A percentile compares a stretch with the other conserved stretches of the same genome.
Evolutionary conservation across 1,139 yeast species (phyloP).

Genomic region (Magnusiomyces magnusii): DNA sequence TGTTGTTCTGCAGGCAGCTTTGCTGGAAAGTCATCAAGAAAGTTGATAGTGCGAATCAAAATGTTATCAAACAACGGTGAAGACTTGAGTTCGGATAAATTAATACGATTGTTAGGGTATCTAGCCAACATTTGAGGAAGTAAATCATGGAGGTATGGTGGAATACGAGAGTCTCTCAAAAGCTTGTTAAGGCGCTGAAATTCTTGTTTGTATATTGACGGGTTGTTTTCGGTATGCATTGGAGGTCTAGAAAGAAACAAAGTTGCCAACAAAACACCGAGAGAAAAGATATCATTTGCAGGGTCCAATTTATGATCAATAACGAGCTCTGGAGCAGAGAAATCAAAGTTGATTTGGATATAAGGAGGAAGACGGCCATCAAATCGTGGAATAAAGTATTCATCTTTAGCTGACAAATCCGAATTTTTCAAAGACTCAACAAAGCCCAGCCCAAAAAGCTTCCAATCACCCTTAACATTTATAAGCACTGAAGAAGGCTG

Average conservation of each 20-base stretch:
- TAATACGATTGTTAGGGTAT: slow-evolving; percentile 37
- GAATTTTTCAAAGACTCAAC: slow-evolving; percentile 27
- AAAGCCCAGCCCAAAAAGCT: slow-evolving; percentile 68
- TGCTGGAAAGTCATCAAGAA: slow-evolving; percentile 78
- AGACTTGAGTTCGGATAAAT: slow-evolving; percentile 43
- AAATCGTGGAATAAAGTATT: slow-evolving; percentile 52
- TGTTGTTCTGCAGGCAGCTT: slow-evolving; percentile 60
- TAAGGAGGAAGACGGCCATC: slow-evolving; percentile 70
- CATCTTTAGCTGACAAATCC: slow-evolving; percentile 22
- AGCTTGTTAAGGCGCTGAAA: slow-evolving; percentile 36
- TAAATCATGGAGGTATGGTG: slow-evolving; percentile 31
- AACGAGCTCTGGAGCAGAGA: slow-evolving; percentile 67
- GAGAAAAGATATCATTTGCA: slow-evolving; percentile 74
- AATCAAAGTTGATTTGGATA: slow-evolving; percentile 64
- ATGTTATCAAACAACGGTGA: slow-evolving; percentile 71
- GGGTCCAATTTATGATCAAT: slow-evolving; percentile 52
- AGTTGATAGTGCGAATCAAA: slow-evolving; percentile 71
- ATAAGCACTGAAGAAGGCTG: slow-evolving; percentile 72
- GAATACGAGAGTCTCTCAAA: slow-evolving; percentile 35
- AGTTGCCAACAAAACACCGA: slow-evolving; percentile 66
- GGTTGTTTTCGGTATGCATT: slow-evolving; percentile 31
- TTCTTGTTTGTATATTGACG: slow-evolving; percentile 33
- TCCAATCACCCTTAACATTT: slow-evolving; percentile 91
- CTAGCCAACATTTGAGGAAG: slow-evolving; percentile 38
- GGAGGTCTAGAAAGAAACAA: slow-evolving; percentile 43